These are phyloP conservation scores for Inonotus obliquus DNA, from an alignment of 1,284 basidiomycete species.

Conservation along the genomic window DNA sequence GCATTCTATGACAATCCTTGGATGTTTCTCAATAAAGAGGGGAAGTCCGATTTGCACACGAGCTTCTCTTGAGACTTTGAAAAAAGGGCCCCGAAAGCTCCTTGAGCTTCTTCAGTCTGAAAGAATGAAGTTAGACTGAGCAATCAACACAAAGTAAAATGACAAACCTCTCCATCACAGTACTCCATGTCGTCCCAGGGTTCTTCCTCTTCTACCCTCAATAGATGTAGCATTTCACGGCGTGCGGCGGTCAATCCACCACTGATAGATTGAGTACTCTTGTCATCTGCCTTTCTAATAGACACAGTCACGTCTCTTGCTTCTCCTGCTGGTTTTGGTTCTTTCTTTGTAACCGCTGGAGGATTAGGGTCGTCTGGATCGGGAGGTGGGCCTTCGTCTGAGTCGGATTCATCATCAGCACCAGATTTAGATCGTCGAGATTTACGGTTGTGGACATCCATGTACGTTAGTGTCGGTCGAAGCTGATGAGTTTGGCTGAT, in stretches of 20 bases:
- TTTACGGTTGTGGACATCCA: conserved; percentile 66
- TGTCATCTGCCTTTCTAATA: conserved; percentile 64
- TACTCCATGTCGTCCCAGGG: conserved; percentile 60
- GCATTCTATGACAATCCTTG: conserved; percentile 40
- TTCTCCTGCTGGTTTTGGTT: conserved; percentile 46
- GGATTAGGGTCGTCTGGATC: conserved; percentile 68
- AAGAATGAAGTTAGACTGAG: conserved; percentile 16
- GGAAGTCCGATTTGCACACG: conserved; percentile 56
- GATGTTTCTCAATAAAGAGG: conserved; percentile 57
- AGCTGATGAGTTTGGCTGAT: conserved; percentile 73
- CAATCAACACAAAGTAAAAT: conserved; percentile 1
- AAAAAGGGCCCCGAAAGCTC: conserved; percentile 56
- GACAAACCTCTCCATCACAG: conserved; percentile 55
- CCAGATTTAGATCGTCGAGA: conserved; percentile 41
- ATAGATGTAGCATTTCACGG: conserved; percentile 62
- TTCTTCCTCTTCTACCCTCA: conserved; percentile 71
- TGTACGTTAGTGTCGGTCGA: conserved; percentile 72
- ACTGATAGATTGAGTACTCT: conserved; percentile 37
- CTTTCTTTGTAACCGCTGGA: conserved; percentile 49
- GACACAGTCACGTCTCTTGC: conserved; percentile 73
- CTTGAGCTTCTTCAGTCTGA: conserved; percentile 52
- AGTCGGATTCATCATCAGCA: conserved; percentile 61
- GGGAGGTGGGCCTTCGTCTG: conserved; percentile 71
- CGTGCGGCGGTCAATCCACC: conserved; percentile 50
- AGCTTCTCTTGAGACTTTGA: conserved; percentile 51